These are phyloP conservation scores for Myxozyma geophila DNA, from an alignment of 805 yeast species.

Conservation along the genomic window DNA sequence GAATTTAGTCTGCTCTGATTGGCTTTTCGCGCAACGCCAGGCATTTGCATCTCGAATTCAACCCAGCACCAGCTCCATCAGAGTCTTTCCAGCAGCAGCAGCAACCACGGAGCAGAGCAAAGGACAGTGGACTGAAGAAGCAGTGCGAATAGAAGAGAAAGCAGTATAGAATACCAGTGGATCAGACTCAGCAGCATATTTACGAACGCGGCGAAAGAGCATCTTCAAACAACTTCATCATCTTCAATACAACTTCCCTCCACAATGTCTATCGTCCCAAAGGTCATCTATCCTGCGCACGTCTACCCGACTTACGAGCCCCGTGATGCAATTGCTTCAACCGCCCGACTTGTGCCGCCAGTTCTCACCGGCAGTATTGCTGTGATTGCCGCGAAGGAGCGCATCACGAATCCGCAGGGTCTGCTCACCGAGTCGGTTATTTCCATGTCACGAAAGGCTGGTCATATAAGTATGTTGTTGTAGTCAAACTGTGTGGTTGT, in stretches of 20 bases:
- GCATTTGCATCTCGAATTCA: background rate
- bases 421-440: constrained; percentile 4
- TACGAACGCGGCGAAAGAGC: too few species aligned
- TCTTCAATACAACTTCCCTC: background rate
- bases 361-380: constrained; percentile 12
- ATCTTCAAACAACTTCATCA: background rate
- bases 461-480: background rate
- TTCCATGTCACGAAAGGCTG: constrained; percentile 17
- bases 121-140: background rate
- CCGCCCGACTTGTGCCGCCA: constrained; percentile 46
- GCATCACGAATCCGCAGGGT: constrained; percentile 12
- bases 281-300: constrained; percentile 40
- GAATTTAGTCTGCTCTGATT: constrained; percentile 19
- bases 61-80: background rate
- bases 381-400: constrained; percentile 22
- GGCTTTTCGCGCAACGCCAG: background rate
- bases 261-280: constrained; percentile 18
- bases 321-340: constrained; percentile 58
- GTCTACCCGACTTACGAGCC: constrained; percentile 57
- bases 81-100: too few species aligned
- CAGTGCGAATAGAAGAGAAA: background rate
- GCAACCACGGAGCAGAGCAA: background rate
- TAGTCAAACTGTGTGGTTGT: background rate
- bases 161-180: background rate
- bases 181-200: too few species aligned